Evolutionary conservation across 208 protist genomes (phyloP), one percentile per base, ranked within the genome.

Genomic region (Porcisia deanei): DNA sequence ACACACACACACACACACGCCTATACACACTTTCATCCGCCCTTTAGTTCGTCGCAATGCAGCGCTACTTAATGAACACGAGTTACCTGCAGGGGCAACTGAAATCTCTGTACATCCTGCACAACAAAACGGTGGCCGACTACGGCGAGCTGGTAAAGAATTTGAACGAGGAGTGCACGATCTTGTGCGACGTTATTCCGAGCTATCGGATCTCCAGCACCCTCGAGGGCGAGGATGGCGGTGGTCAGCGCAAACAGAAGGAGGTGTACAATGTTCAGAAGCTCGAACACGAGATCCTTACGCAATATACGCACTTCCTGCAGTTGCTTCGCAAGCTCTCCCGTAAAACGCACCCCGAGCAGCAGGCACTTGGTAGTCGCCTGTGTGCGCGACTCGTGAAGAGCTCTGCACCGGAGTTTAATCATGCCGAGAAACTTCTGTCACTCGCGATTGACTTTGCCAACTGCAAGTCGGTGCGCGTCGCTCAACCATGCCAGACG

Each of bases 21-120:
- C 30, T 30, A 30, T 30, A 30, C 30, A 30, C 30, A 30, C 30
- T 30, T 0, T 30, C 30, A 30, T 30, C 25, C 60, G 5, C 60
- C 6, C 60, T 34, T 25, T 41, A 8, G 49, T 43, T 74, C 12
- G 34, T 37, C 30, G 73, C 57, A 6, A 97, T 97, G 94, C 91
- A 97, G 82, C 94, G 94, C 59, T 96, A 96, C 72, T 88, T 97
- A 75, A 97, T 97, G 94, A 97, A 97, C 71, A 97, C 91, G 88
- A 93, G 90, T 75, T 97, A 96, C 77, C 79, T 97, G 54, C 91
- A 96, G 82, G 88, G 88, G 73, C 82, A 87, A 55, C 73, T 97
- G 34, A 94, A 94, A 83, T 81, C 84, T 58, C 81, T 97, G 60
- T 86, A 97, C 71, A 52, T 69, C 6, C 84, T 97, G 47, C 94